These are phyloP conservation scores for Hypomyces rosellus DNA, from an alignment of 2,329 filamentous ascomycete species.

Conservation along the genomic window DNA sequence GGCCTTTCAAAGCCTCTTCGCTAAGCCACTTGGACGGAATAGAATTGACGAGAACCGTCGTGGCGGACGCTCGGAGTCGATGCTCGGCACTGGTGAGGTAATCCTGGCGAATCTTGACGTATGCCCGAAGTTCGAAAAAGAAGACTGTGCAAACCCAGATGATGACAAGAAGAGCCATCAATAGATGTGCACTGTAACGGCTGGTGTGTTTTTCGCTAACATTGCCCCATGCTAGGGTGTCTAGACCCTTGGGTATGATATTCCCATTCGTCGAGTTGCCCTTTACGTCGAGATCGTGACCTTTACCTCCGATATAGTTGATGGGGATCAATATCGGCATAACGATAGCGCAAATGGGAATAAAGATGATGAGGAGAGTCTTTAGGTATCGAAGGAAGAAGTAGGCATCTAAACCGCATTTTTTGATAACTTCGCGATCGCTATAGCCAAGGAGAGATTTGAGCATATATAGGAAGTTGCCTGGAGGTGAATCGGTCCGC, in stretches of 20 bases:
- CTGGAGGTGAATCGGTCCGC: constrained; percentile 68
- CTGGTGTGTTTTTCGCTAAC: constrained; percentile 58
- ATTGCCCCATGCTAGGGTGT: constrained; percentile 84
- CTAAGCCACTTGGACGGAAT: constrained; percentile 90
- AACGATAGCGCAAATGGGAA: constrained; percentile 71
- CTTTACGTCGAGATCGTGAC: constrained; percentile 43
- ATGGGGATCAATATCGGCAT: constrained; percentile 81
- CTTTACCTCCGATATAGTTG: constrained; percentile 68
- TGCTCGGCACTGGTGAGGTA: constrained; percentile 94
- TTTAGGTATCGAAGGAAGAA: constrained; percentile 88
- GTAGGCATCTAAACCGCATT: constrained; percentile 93
- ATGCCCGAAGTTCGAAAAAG: constrained; percentile 78
- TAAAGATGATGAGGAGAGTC: constrained; percentile 79
- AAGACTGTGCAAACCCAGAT: constrained; percentile 82
- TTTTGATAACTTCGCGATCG: constrained; percentile 81
- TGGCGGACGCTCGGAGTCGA: constrained; percentile 85
- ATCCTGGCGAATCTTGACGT: constrained; percentile 88
- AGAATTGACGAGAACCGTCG: constrained; percentile 85
- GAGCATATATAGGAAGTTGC: constrained; percentile 44
- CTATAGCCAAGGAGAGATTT: constrained; percentile 59
- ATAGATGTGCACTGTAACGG: constrained; percentile 77
- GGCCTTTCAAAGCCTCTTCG: constrained; percentile 68
- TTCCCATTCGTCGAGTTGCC: constrained; percentile 25
- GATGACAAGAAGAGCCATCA: constrained; percentile 72
- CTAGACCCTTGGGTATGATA: constrained; percentile 53